Evolutionary conservation across 768 basidiomycete species (phyloP).

Genomic region (Termitomyces sp.): DNA sequence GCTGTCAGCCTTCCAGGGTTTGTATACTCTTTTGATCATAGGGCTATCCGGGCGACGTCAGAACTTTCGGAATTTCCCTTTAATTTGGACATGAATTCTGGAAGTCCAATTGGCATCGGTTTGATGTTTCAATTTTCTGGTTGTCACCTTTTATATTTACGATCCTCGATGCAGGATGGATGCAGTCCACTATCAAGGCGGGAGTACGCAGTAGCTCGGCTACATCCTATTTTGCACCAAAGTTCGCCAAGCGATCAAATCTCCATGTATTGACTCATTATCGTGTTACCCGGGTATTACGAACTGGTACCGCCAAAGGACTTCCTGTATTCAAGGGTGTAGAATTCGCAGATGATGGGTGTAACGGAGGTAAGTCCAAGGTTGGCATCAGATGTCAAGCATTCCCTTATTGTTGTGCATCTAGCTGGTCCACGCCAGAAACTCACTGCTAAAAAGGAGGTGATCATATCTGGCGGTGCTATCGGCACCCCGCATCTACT

Average conservation of each 20-base stretch:
- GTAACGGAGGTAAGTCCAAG: background rate
- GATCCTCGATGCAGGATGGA: constrained; percentile 20
- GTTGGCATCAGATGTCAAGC: background rate
- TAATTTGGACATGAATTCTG: constrained; percentile 23
- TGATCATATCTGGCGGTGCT: constrained; percentile 29
- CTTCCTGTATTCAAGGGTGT: constrained; percentile 20
- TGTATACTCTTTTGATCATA: constrained; percentile 20
- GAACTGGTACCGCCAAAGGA: constrained; percentile 9
- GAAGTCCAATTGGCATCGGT: constrained; percentile 22
- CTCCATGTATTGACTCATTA: constrained; percentile 21
- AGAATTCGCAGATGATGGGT: constrained; percentile 15
- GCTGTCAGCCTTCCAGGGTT: constrained; percentile 26
- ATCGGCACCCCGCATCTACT: constrained; percentile 28
- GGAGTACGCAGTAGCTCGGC: constrained; percentile 25
- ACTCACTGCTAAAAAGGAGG: constrained; percentile 26
- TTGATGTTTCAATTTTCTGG: background rate
- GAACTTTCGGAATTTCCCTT: constrained; percentile 22
- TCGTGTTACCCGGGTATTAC: constrained; percentile 19
- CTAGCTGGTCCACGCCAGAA: constrained; percentile 6
- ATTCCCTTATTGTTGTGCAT: background rate
- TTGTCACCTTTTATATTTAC: background rate
- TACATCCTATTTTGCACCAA: constrained; percentile 19
- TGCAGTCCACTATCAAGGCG: constrained; percentile 21
- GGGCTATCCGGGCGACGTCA: constrained; percentile 23
- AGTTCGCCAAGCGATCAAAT: constrained; percentile 16